These are phyloP conservation scores for Boletellus ananas DNA, from an alignment of 768 basidiomycete species.

Conservation along the genomic window DNA sequence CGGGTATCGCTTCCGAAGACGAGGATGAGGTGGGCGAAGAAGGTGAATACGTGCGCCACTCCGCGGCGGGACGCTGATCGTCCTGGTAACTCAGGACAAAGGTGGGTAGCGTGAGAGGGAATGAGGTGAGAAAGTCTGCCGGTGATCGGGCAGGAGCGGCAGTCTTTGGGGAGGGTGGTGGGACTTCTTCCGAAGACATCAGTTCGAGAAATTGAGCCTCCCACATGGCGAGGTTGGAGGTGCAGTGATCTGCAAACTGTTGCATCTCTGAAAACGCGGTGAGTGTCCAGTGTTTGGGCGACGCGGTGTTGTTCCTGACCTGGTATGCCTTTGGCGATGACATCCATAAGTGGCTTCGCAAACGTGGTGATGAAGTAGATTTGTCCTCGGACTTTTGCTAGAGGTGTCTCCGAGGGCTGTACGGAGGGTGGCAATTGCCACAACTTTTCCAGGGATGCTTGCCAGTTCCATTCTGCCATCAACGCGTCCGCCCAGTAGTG, in stretches of 20 bases:
- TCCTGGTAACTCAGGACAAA: constrained; percentile 30
- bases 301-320: constrained; percentile 40
- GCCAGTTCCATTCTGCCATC: constrained; percentile 86
- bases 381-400: constrained; percentile 76
- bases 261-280: constrained; percentile 52
- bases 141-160: constrained; percentile 32
- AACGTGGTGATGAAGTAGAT: constrained; percentile 85
- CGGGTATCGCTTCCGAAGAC: constrained; percentile 27
- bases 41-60: constrained; percentile 28
- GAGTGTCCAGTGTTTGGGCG: constrained; percentile 7
- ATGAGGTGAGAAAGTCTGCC: constrained; percentile 48
- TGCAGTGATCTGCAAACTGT: constrained; percentile 62
- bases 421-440: constrained; percentile 65
- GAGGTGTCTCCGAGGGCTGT: constrained; percentile 42
- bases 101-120: constrained; percentile 55
- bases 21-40: constrained; percentile 30
- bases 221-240: constrained; percentile 70
- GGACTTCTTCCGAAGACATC: constrained; percentile 19
- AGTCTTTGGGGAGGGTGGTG: not conserved
- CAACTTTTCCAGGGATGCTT: constrained; percentile 80
- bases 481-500: constrained; percentile 90
- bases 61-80: constrained; percentile 17
- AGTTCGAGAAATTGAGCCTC: constrained; percentile 44
- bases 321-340: constrained; percentile 69
- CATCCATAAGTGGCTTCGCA: constrained; percentile 78